Evolutionary conservation across 2,329 filamentous ascomycete genomes (phyloP), one percentile per base, ranked within the genome.

Genomic region (Domatiomyces catenatus): DNA sequence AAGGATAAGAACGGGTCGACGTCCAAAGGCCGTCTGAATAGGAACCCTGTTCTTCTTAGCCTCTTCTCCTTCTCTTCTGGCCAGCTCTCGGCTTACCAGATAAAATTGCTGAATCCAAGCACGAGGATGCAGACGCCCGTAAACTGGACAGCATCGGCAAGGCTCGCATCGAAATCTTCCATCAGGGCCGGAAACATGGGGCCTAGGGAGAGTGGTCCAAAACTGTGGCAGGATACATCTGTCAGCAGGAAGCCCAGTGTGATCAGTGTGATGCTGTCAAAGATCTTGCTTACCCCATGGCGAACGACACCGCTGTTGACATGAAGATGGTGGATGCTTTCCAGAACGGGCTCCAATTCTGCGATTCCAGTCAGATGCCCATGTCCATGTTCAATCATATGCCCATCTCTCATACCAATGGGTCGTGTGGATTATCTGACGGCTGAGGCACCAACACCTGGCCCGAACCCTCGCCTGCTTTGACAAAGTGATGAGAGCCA

Each of bases 401-500:
- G 6, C n/a, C 15, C 22, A 15, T 7, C 32, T n/a, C 17, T 48
- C 50, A 8, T 58, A 68, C 66, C 44, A 74, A 58, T 15, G 71
- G 71, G 61, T 75, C 71, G 58, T 71, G 62, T 7, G 66, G 67
- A 50, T 72, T 64, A 32, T 66, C 62, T 1, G 69, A 72, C 5
- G 73, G 73, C 54, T 75, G 73, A 22, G 73, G 73, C 8, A 75
- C 71, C n/a, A 76, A 63, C 15, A 74, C 71, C 19, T 51, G 48
- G 17, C 52, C 46, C 6, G 22, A 45, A 43, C 49, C 53, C 32
- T 69, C 66, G 19, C 63, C 61, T 58, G 66, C 62, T 53, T 81
- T 82, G 59, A 82, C 76, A 58, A 83, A 83, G 62, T 81, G 79
- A 63, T 80, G 76, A 1, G 68, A 67, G 18, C 76, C 77, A 39